Base-by-base conservation (phyloP, 371 early-diverging fungal species). In the Actinomucor elegans region DNA sequence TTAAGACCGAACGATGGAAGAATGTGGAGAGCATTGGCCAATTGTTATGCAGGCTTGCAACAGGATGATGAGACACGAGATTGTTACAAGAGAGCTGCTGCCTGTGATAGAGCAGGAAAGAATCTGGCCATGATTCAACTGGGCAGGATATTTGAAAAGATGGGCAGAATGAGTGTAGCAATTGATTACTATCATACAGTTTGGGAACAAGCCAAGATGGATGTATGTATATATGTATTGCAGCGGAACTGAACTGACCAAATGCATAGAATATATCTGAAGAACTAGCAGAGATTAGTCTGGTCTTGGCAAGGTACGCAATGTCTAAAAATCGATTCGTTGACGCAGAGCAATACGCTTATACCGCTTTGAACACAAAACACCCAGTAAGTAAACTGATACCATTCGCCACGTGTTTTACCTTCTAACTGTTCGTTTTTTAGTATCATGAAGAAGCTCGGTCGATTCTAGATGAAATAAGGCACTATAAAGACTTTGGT, bases 1-100 rank as follows among this genome's bases (percentile, higher is more conserved):
- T 64, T 93, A 8, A 81, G 85, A 41, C 92, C 92, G 0, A 73
- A 84, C 55, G 94, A 94, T 69, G 77, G 83, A 4, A 77, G 92
- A 9, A 85, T 90, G 79, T 94, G 94, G 93, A 70, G 68, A 42
- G 86, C 87, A 1, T 74, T 93, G 49, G 93, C 80, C 6, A 77
- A 73, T 48, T 86, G 88, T 61, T 91, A 88, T 63, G 84, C 83
- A 45, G 45, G 53, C 3, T 44, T 85, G 14, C 65, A 67, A 9
- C 73, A 76, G 35, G 70, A 73, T 11, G 49, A 56, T 1, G 80
- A 84, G 23, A 89, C 90, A 2, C 73, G 86, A 31, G 79, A 76
- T 33, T 90, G 89, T 61, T 86, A 85, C 48, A 76, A 82, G 17
- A 77, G 87, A 7, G 90, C 91, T 1, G 68, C 86, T 7, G 51